Evolutionary conservation across 1,284 basidiomycete species (phyloP).

Genomic region (Malassezia pachydermatis): DNA sequence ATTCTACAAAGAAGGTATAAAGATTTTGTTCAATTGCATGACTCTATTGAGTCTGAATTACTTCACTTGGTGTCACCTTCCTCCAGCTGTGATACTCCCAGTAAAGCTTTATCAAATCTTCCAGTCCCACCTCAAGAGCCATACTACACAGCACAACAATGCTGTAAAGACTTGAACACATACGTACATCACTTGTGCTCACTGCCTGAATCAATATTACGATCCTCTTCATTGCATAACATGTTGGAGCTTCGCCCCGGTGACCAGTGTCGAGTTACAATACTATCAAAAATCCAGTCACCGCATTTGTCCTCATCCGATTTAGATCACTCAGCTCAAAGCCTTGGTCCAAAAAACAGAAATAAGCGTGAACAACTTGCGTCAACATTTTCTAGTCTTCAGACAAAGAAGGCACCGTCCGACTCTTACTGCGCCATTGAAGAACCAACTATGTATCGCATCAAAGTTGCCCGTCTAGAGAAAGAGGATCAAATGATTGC

Average conservation of each 20-base stretch:
- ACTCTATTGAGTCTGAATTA: conserved; percentile 56
- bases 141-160: conserved; percentile 69
- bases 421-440: too few relatives aligned
- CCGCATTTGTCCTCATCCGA: conserved; percentile 10
- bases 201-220: conserved; percentile 67
- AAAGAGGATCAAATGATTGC: conserved; percentile 82
- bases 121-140: conserved; percentile 32
- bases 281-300: conserved; percentile 1
- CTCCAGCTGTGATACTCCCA: conserved; percentile 89
- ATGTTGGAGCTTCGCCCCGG: conserved; percentile 81
- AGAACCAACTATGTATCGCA: conserved; percentile 58
- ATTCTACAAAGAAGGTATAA: conserved; percentile 91
- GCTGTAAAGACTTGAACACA: conserved; percentile 73
- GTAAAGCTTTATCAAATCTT: conserved; percentile 53
- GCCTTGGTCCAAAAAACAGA: neutral
- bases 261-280: conserved; percentile 52
- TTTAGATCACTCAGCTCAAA: conserved; percentile 1
- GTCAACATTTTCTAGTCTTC: neutral
- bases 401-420: neutral
- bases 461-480: conserved; percentile 87
- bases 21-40: conserved; percentile 97
- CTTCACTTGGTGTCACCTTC: conserved; percentile 62
- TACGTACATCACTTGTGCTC: conserved; percentile 72
- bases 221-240: conserved; percentile 66
- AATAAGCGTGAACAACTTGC: conserved; percentile 20